Evolutionary conservation across 2,329 filamentous ascomycete genomes (phyloP), one percentile per base, ranked within the genome.

Genomic region (Aspergillus sp.): DNA sequence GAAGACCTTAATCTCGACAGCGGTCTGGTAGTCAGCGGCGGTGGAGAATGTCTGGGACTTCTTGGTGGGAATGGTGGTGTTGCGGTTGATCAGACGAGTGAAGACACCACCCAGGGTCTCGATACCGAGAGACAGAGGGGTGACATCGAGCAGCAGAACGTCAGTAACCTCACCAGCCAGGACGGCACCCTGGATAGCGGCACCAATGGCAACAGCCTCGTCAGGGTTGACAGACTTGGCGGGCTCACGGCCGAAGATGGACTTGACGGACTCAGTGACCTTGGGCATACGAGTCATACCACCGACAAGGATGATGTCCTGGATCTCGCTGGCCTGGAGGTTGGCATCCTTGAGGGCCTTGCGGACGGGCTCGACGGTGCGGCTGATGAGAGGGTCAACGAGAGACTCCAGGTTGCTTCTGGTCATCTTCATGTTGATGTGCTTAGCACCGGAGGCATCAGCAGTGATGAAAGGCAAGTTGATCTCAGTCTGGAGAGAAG

Each of bases 271-370:
- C 77, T 96, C 90, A 52, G 82, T 79, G 57, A 97, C 91, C 86
- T 96, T 96, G 69, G 91, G 91, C 90, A 97, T 97, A 77, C 91
- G 91, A 61, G 91, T 96, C 90, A 96, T 96, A 75, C 91, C 91
- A 83, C 91, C 91, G 44, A 97, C 91, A 35, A 97, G 85, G 69
- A 97, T 95, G 59, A 97, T 88, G 68, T 97, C 91, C 74, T 96
- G 88, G 67, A 97, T 94, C 50, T 96, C 90, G 77, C 90, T 94
- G 59, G 90, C 82, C 70, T 88, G 78, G 37, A 97, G 82, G 72
- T 85, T 83, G 68, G 91, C 91, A 71, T 97, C 91, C 83, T 96
- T 96, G 48, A 97, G 79, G 13, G 90, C 91, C 82, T 95, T 96
- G 73, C 90, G 88, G 58, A 96, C 91, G 50, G 91, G 91, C 51